These are phyloP conservation scores for Melaleuca quinquenervia DNA, from an alignment of 345 rosid genomes.

Conservation along the genomic window DNA sequence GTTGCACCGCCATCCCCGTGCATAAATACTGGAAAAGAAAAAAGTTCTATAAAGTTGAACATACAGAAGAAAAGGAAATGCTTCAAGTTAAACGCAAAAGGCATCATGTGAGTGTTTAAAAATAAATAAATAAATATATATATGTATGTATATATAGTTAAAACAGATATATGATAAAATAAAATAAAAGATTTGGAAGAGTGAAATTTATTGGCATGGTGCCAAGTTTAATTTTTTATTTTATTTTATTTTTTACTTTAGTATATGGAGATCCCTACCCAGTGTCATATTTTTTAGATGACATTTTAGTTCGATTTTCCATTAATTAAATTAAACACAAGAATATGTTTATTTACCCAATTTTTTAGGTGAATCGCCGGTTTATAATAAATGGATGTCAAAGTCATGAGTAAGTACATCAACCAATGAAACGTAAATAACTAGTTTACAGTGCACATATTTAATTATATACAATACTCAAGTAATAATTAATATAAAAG, in stretches of 20 bases:
- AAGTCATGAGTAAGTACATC: too few species aligned
- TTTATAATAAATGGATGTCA: too few species aligned
- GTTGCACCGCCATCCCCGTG: neutral
- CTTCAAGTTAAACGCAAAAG: neutral
- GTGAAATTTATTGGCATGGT: neutral
- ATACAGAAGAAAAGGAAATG: neutral
- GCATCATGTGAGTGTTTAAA: neutral
- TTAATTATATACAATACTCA: neutral
- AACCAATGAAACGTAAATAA: too few species aligned
- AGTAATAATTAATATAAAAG: neutral
- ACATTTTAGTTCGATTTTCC: neutral
- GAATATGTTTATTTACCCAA: too few species aligned
- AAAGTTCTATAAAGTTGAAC: neutral
- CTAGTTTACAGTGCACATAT: neutral
- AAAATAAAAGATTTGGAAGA: neutral
- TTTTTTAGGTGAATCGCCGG: too few species aligned
- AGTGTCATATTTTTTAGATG: neutral
- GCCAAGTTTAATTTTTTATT: neutral
- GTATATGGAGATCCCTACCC: neutral
- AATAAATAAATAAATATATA: neutral
- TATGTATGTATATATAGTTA: too few species aligned
- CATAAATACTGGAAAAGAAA: neutral
- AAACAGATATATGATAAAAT: neutral
- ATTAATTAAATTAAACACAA: too few species aligned
- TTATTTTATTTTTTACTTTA: neutral